Base-by-base conservation (phyloP, 2,329 filamentous ascomycete genomes). In the Aspergillus transmontanensis region DNA sequence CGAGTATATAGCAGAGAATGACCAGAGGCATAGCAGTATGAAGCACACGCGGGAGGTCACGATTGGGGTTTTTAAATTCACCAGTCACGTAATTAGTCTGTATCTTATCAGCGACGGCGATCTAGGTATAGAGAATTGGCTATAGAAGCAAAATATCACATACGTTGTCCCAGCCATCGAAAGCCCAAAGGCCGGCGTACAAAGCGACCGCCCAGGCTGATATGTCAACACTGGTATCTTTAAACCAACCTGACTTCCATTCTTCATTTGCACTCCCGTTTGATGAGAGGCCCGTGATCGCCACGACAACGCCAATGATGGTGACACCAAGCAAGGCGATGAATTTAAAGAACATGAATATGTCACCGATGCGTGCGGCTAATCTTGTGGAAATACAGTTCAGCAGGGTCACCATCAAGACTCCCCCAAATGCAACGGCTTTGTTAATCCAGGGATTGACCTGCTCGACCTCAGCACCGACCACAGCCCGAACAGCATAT, bases 131-230 rank as follows among this genome's bases (percentile, higher is more conserved):
- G 9, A 41, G 16, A 2, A 26, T 23, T 32, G n/a, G 34, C 21
- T 51, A n/a, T 30, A 19, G 23, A 30, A 50, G n/a, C 19, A 6
- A 19, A 50, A 45, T 50, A 26, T 30, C 56, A 83, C 90, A 81
- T 81, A 95, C 93, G 77, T 99, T 99, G 76, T 99, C 95, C 95
- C 95, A 99, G 34, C 95, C 95, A 75, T 99, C 95, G 79, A 95
- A 99, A 0, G 95, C 95, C 95, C 95, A 99, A 6, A 99, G 84
- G 10, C 95, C 95, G 19, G 93, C 94, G 76, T 99, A 99, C 54
- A 99, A 80, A 0, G 95, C 95, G 54, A 99, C 90, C 3, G 95
- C 95, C 91, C 94, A 98, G 69, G 89, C 89, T 54, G 90, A 96
- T 57, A 91, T 85, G 75, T 94, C 90, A 16, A 84, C 87, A 66